A percentile compares a stretch with the other conserved stretches of the same genome.
phyloP scores from a whole-genome alignment of 2,329 filamentous ascomycete genomes.

The Scorias spongiosa region DNA sequence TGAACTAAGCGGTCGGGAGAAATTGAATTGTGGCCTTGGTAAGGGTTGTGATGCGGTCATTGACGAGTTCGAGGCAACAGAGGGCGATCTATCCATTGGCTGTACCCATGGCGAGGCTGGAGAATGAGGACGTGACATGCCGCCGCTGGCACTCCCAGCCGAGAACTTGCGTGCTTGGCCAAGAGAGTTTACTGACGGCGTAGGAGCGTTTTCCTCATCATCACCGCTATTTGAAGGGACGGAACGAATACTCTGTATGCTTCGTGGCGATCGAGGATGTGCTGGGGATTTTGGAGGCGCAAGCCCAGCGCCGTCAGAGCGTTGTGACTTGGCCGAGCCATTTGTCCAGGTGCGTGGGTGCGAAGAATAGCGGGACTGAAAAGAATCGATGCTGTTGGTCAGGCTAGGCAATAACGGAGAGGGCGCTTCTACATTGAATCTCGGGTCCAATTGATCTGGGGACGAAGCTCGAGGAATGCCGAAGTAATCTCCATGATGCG shows the following conservation, averaged over 20 bases:
- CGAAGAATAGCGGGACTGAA: conserved; percentile 17
- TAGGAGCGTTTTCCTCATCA: conserved; percentile 40
- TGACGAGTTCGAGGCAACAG: conserved; percentile 68
- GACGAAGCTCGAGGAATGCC: conserved; percentile 29
- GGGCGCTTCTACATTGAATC: conserved; percentile 26
- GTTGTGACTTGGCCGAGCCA: conserved; percentile 19
- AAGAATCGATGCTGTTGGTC: conserved; percentile 20
- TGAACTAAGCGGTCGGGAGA: conserved; percentile 76
- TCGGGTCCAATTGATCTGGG: conserved; percentile 29
- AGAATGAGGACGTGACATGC: conserved; percentile 42
- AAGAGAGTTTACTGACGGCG: conserved; percentile 42
- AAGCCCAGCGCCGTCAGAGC: conserved; percentile 15
- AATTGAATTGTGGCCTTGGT: conserved; percentile 72
- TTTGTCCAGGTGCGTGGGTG: conserved; percentile 26
- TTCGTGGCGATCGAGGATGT: conserved; percentile 26
- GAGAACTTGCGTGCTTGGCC: conserved; percentile 68
- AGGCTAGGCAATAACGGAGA: conserved; percentile 25
- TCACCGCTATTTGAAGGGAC: conserved; percentile 39
- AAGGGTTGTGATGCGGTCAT: conserved; percentile 38
- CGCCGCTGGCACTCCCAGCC: conserved; percentile 49
- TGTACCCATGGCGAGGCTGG: conserved; percentile 48
- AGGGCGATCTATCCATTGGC: conserved; percentile 62
- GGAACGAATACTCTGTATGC: conserved; percentile 30
- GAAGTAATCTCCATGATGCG: conserved; percentile 25
- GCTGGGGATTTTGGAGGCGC: conserved; percentile 21